phyloP scores from a whole-genome alignment of 2,329 filamentous ascomycete species.

The Fusarium guadeloupense region DNA sequence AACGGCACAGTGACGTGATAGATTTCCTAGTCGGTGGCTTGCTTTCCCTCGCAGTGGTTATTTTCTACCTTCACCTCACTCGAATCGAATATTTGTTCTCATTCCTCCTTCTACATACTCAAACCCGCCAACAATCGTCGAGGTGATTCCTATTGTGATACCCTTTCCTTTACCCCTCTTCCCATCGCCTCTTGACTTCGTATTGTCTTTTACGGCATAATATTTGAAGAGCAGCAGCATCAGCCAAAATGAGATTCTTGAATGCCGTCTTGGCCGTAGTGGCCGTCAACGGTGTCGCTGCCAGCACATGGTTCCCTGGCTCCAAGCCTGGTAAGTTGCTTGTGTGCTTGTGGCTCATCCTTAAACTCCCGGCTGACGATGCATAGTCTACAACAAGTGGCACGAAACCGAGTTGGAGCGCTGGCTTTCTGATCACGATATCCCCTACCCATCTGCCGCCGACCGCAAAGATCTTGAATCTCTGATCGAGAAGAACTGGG shows the following conservation, averaged over 20 bases:
- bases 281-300: conserved; percentile 74
- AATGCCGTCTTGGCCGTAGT: conserved; percentile 74
- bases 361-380: not conserved
- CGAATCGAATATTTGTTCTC: conserved; percentile 10
- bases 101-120: conserved; percentile 14
- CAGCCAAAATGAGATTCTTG: conserved; percentile 77
- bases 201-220: not conserved
- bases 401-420: conserved; percentile 97
- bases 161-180: not conserved
- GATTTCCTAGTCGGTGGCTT: conserved; percentile 36
- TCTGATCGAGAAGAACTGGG: conserved; percentile 91
- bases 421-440: conserved; percentile 92
- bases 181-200: not conserved
- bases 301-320: conserved; percentile 82
- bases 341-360: not conserved
- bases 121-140: not conserved
- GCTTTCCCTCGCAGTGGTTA: conserved; percentile 11
- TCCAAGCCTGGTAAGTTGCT: conserved; percentile 75
- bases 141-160: conserved; percentile 15
- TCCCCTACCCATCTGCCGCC: conserved; percentile 88
- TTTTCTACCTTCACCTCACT: conserved; percentile 17
- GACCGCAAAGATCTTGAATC: conserved; percentile 95
- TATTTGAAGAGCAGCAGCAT: not conserved
- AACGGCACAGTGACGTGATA: conserved; percentile 44
- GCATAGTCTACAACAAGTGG: conserved; percentile 96